phyloP scores from a whole-genome alignment of 306 rosid genomes.

The Psophocarpus tetragonolobus region DNA sequence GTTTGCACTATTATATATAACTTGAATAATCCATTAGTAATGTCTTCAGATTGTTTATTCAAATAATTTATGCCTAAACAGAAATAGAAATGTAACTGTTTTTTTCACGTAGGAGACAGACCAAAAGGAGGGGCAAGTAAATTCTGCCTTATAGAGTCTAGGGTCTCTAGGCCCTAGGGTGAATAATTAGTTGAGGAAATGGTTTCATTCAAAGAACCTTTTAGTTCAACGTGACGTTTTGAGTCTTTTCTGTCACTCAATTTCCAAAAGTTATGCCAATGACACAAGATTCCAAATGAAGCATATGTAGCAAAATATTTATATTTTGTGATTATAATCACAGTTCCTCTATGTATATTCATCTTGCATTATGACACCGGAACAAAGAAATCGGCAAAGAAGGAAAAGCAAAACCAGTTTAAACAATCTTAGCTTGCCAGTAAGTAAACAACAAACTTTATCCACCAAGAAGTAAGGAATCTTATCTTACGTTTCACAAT shows the following conservation, averaged over 20 bases:
- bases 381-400: not conserved
- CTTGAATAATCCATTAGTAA: conserved; percentile 1
- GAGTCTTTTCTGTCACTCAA: not conserved
- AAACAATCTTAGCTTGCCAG: not conserved
- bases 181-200: not conserved
- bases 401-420: not conserved
- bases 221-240: not conserved
- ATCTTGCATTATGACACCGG: not conserved
- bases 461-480: conserved; percentile 24
- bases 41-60: not conserved
- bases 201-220: not conserved
- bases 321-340: not conserved
- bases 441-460: not conserved
- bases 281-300: not conserved
- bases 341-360: not conserved
- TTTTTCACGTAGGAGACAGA: not conserved
- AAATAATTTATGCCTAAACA: not conserved
- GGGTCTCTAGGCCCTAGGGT: not conserved
- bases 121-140: not conserved
- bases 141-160: not conserved
- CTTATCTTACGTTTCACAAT: not conserved
- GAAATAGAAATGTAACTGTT: not conserved
- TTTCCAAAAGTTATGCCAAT: not conserved
- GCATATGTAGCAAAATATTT: not conserved
- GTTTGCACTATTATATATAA: not conserved